Evolutionary conservation across 1,284 basidiomycete species (phyloP), one percentile per base, ranked within the genome.

Genomic region (Ustilago shanxiensis): DNA sequence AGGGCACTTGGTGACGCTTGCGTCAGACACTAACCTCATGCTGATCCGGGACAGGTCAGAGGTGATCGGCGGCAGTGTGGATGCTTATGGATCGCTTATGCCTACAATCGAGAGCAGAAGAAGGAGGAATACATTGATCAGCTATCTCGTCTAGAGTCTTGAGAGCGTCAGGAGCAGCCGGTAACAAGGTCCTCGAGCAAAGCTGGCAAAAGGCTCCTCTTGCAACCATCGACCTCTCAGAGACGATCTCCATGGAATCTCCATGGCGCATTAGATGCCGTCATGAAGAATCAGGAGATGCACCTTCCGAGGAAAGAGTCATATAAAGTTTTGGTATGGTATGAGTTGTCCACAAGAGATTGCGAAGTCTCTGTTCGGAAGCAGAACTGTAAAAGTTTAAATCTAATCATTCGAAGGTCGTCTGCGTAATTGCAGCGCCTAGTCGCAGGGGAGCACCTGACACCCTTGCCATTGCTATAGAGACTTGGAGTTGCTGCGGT

Each of bases 351-450:
- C 75, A 77, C 75, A 77, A 77, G 75, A 72, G 75, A 69, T 69
- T 77, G 75, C 75, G 75, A 77, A 73, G 71, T 68, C 75, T 72
- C 75, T 73, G 18, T 77, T 77, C 75, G 75, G 75, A 77, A 77
- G 75, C 75, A 77, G 75, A 77, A 77, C 75, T 77, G 75, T 56
- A 61, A 75, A 41, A 67, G 60, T 65, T 69, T 66, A 60, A 72
- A 16, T 72, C 60, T 71, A 76, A 67, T 73, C 71, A 53, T 72
- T 67, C 60, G 33, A 52, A 22, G 50, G 28, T 47, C 20, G 66
- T 14, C 47, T 14, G 45, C 41, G n/a, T 9, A 16, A 20, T 20
- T 20, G 41, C 41, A 44, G 41, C 20, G 47, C 47, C 3, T 18
- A 49, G 61, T n/a, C 39, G 31, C 57, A 22, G 22, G 5, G 22